Base-by-base conservation (phyloP, 345 rosid genomes). In the Hevea brasiliensis region DNA sequence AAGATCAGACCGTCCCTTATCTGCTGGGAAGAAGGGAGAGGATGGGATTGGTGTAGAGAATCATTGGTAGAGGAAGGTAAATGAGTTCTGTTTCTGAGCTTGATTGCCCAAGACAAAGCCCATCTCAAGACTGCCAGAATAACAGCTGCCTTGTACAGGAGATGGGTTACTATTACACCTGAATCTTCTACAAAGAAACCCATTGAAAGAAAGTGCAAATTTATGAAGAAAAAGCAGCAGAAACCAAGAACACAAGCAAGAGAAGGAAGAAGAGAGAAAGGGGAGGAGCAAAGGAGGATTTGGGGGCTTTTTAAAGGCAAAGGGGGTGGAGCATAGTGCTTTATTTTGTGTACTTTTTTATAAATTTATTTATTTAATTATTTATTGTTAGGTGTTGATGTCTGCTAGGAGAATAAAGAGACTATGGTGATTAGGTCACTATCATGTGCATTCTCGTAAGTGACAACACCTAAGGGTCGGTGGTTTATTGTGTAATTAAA, bases 131-230 rank as follows among this genome's bases (percentile, higher is more conserved):
- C 71, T 21, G 98, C 85, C 56, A 92, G 74, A 9, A 84, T 74
- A 54, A 89, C 83, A 7, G 97, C 98, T 44, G 92, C 83, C 80
- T 88, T 80, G 97, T 94, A 90, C 24, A 94, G 83, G 65, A 87
- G 59, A 29, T 91, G 91, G 56, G 87, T 79, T 40, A 85, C 67
- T 1, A 88, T 77, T 54, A 83, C 75, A 71, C 88, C 78, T 6
- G 93, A 87, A 69, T 90, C 92, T 55, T 89, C 98, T 32, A 81
- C 84, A 61, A 86, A 88, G 81, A 87, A 80, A 60, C 92, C 82
- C 97, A 90, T 90, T 24, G 65, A 40, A 66, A 24, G 14, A 35
- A 21, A 18, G 7, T 17, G 8, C 17, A 42, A 40, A 37, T 32
- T 32, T 32, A 32, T 32, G n/a, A n/a, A n/a, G n/a, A n/a, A n/a